Evolutionary conservation across 2,329 filamentous ascomycete species (phyloP).

Genomic region (Calonectria crousiana): DNA sequence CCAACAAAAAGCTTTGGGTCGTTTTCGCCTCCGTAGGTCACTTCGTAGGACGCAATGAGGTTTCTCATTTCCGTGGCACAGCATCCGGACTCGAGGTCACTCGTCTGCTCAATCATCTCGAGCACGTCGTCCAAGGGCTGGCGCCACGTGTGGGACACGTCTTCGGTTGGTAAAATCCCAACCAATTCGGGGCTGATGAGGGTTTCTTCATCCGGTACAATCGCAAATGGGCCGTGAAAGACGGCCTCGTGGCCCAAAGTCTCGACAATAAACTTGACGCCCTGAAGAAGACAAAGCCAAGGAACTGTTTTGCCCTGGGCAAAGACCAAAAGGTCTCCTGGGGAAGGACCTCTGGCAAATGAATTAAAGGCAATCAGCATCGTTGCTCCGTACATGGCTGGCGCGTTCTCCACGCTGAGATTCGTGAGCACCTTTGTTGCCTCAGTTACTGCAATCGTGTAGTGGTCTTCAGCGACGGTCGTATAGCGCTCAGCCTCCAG

Average conservation of each 20-base stretch:
- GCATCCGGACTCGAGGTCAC: neutral
- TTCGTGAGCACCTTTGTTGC: neutral
- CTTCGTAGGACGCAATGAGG: neutral
- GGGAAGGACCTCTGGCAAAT: neutral
- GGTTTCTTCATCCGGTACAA: neutral
- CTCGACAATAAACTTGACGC: neutral
- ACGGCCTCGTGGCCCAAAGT: neutral
- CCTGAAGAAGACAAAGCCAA: neutral
- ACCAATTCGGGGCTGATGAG: neutral
- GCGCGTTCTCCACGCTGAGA: neutral
- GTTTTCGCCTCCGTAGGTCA: neutral
- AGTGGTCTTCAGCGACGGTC: neutral
- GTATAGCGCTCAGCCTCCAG: neutral
- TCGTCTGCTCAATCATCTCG: neutral
- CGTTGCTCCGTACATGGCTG: conserved; percentile 6
- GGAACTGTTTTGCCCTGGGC: neutral
- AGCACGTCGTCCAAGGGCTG: conserved; percentile 2
- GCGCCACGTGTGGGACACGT: neutral
- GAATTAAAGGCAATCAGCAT: neutral
- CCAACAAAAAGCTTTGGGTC: neutral
- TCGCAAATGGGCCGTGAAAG: neutral
- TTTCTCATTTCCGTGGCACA: neutral
- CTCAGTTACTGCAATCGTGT: neutral
- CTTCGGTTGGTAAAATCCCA: neutral
- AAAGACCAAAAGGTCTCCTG: conserved; percentile 1